Evolutionary conservation across 148 eudicot genomes (phyloP).

Genomic region (Fallopia convolvulus): DNA sequence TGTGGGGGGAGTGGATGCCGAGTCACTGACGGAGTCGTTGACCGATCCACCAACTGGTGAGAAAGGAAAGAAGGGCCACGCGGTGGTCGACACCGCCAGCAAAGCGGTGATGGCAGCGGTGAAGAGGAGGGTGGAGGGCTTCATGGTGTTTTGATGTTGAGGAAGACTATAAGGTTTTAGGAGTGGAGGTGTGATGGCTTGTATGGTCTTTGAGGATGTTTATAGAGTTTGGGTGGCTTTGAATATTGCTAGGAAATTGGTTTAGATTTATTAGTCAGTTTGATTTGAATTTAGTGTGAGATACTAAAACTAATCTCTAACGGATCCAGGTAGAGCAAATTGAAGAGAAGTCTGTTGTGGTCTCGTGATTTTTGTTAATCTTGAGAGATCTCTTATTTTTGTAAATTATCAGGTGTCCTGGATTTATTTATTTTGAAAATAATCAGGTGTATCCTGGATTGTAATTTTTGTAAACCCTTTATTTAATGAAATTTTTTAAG

Average conservation of each 20-base stretch:
- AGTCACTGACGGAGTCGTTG: neutral
- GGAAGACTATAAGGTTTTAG: neutral
- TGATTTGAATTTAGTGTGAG: neutral
- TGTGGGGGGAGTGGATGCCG: neutral
- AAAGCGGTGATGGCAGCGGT: neutral
- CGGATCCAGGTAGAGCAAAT: too few species aligned
- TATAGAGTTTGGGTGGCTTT: neutral
- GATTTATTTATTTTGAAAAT: too few species aligned
- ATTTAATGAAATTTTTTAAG: too few species aligned
- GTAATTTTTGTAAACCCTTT: too few species aligned
- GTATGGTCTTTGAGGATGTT: neutral
- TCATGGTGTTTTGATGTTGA: neutral
- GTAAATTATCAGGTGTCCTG: too few species aligned
- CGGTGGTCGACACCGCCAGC: neutral
- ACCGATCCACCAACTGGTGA: neutral
- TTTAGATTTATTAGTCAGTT: neutral
- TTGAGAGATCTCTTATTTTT: too few species aligned
- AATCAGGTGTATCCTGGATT: too few species aligned
- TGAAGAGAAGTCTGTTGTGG: too few species aligned
- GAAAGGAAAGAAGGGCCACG: neutral
- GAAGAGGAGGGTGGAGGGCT: neutral
- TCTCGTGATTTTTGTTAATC: too few species aligned
- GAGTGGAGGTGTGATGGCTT: neutral
- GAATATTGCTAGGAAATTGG: neutral
- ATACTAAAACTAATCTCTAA: too few species aligned